Conservation (phyloP, 73 alveolate genomes). For the Effrenium voratum region DNA sequence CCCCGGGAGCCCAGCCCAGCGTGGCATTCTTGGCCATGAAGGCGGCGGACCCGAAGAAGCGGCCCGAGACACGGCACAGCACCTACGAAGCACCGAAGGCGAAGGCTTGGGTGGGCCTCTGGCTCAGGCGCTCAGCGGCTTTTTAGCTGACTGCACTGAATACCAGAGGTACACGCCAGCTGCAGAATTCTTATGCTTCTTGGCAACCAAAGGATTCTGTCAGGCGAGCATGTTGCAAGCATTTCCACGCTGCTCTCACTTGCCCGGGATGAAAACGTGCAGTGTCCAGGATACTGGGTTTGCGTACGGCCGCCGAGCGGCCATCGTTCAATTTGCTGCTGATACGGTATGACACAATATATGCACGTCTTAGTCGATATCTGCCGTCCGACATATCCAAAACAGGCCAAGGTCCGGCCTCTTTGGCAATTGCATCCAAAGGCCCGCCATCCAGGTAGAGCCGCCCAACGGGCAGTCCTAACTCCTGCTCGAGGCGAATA, state of each 20-base stretch:
- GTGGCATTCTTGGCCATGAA: conserved; percentile 62
- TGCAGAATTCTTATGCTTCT: not conserved
- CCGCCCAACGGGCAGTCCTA: conserved; percentile 11
- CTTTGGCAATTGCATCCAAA: not conserved
- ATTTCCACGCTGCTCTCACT: too few relatives aligned
- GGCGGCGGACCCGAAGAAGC: conserved; percentile 41
- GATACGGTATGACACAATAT: too few relatives aligned
- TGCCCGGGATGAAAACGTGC: too few relatives aligned
- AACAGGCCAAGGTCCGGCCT: too few relatives aligned
- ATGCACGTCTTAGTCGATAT: too few relatives aligned
- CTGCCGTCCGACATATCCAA: too few relatives aligned
- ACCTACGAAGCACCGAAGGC: not conserved
- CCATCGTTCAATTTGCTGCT: too few relatives aligned
- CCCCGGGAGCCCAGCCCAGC: not conserved
- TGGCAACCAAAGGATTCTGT: not conserved
- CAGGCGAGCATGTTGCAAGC: too few relatives aligned
- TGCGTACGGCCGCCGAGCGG: too few relatives aligned
- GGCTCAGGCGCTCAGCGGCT: not conserved
- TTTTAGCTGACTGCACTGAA: not conserved
- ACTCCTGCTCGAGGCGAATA: not conserved
- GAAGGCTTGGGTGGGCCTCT: not conserved
- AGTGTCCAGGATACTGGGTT: too few relatives aligned
- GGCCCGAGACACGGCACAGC: conserved; percentile 37
- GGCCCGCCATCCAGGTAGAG: conserved; percentile 39
- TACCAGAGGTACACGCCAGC: too few relatives aligned